Evolutionary conservation across 2,329 filamentous ascomycete genomes (phyloP), one percentile per base, ranked within the genome.

Genomic region (Sporothrix luriei): DNA sequence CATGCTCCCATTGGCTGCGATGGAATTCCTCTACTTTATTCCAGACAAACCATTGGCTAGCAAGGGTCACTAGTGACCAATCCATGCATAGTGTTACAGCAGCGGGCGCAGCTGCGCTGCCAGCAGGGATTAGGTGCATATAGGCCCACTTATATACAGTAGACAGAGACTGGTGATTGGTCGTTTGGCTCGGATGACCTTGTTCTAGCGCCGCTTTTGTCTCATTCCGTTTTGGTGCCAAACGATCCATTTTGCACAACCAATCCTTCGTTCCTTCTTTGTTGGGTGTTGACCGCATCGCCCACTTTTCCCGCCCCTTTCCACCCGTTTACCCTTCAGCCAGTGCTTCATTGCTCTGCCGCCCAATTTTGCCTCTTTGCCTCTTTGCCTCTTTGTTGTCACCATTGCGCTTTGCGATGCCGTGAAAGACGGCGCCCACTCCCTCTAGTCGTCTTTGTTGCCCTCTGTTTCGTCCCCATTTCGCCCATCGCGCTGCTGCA

Each of bases 231-330:
- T 13, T 33, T 33, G 57, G 33, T 43, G 19, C 61, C 61, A 65
- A 43, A 21, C 40, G 21, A 64, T 46, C 59, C 59, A 64, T 64
- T 24, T 62, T 48, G 14, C 40, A 64, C 46, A 29, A 40, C 43
- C 13, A n/a, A 14, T 65, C 62, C 46, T 29, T 40, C 62, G 29
- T 66, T 55, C 65, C 65, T 46, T 46, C 51, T 55, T 67, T 68
- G 52, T 70, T 69, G 70, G 71, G 73, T 66, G 67, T 72, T 70
- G 69, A 66, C 65, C 52, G 72, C 70, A 73, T 71, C 69, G 71
- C 73, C 73, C 72, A 70, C 66, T 62, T 71, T 71, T 68, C 24
- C 43, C 26, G 5, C 48, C 13, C 29, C 43, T 40, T 66, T 52
- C 7, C 48, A 29, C 26, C n/a, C 24, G 11, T 52, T 48, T 11